These are phyloP conservation scores for Sporothrix sp. DNA, from an alignment of 2,329 filamentous ascomycete genomes.

Conservation along the genomic window DNA sequence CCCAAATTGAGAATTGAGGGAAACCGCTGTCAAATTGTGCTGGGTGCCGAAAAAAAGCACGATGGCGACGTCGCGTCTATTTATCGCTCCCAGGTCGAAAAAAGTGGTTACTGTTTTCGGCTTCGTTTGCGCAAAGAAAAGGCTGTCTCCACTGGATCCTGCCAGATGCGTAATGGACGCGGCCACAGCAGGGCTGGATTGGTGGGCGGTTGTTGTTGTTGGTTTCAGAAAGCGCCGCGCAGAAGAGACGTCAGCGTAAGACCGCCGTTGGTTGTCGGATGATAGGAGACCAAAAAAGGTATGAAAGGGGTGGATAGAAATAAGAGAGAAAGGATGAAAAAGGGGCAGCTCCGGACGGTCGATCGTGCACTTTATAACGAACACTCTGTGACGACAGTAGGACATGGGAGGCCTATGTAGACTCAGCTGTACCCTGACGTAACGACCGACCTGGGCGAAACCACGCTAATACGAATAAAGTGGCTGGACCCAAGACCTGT, in stretches of 20 bases:
- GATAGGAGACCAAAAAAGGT: neutral
- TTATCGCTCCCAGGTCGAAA: neutral
- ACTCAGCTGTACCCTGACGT: neutral
- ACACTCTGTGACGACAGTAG: neutral
- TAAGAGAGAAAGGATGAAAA: neutral
- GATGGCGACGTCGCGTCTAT: no score
- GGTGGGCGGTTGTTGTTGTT: constrained; percentile 8
- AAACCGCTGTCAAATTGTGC: no score
- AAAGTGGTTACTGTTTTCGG: neutral
- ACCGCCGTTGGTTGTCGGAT: no score
- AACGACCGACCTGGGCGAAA: neutral
- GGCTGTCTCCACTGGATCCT: constrained; percentile 4
- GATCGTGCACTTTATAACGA: neutral
- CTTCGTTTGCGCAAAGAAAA: no score
- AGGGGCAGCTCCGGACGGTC: no score
- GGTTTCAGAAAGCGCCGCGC: constrained; percentile 18
- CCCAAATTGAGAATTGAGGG: neutral
- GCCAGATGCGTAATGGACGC: constrained; percentile 13
- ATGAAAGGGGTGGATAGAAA: neutral
- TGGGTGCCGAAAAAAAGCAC: no score
- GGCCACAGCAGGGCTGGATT: no score
- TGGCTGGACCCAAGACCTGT: neutral
- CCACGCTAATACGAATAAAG: constrained; percentile 3
- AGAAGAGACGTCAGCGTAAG: neutral
- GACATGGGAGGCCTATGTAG: constrained; percentile 10